Conservation (phyloP, 371 early-diverging fungal species). For the Rhizopus stolonifer region DNA sequence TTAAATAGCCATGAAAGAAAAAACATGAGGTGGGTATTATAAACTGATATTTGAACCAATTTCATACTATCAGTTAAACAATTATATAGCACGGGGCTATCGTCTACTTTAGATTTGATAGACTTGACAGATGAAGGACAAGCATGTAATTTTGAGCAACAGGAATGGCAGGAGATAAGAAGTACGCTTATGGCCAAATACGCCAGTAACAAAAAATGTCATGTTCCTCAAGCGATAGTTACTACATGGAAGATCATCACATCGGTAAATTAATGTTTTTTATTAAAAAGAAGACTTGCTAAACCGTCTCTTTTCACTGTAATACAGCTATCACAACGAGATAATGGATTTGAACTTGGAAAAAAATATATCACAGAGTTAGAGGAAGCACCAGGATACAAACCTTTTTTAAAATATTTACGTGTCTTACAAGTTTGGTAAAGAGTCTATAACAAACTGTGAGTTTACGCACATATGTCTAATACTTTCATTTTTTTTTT, state of each 20-base stretch:
- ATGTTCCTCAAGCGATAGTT: not conserved
- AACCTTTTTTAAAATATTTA: not conserved
- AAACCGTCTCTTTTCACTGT: not conserved
- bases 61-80: slow-evolving; percentile 5
- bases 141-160: slow-evolving; percentile 1
- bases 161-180: slow-evolving; percentile 8
- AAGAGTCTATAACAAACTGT: not conserved
- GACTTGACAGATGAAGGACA: slow-evolving; percentile 9
- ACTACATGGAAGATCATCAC: slow-evolving; percentile 5
- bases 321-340: not conserved
- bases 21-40: slow-evolving; percentile 8
- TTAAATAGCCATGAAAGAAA: slow-evolving; percentile 9
- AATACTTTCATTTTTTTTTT: not conserved
- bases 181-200: slow-evolving; percentile 3
- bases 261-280: slow-evolving; percentile 1
- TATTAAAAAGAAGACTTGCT: not conserved
- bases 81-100: slow-evolving; percentile 7
- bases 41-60: slow-evolving; percentile 7
- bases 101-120: slow-evolving; percentile 7
- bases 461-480: slow-evolving; percentile 1
- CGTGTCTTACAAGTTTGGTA: not conserved
- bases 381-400: not conserved
- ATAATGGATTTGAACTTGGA: not conserved
- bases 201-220: slow-evolving; percentile 1
- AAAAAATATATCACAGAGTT: not conserved